These are phyloP conservation scores for Orbilia blumenaviensis DNA, from an alignment of 2,329 filamentous ascomycete genomes.

Conservation along the genomic window DNA sequence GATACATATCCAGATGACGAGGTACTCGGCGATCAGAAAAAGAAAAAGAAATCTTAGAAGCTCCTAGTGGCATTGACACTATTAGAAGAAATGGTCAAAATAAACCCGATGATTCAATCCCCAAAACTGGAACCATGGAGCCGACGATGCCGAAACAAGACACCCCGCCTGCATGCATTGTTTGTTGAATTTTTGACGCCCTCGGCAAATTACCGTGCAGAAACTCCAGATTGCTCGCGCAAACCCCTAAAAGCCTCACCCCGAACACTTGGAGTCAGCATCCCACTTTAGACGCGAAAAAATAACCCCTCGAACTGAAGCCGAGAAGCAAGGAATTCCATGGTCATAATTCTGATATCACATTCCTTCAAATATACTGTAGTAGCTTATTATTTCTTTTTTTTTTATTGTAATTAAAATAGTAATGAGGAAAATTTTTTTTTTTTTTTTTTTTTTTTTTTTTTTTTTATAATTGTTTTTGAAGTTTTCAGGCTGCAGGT, in stretches of 20 bases:
- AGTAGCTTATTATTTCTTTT: background rate
- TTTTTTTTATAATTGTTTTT: background rate
- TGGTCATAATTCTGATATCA: slow-evolving; percentile 14
- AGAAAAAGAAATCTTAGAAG: no score
- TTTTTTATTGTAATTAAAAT: no score
- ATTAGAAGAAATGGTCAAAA: no score
- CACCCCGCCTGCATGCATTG: background rate
- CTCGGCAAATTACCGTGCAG: background rate
- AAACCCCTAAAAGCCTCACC: background rate
- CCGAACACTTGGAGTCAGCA: background rate
- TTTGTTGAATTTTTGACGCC: background rate
- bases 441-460: background rate
- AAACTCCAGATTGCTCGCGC: background rate
- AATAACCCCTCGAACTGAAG: background rate
- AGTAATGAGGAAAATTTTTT: no score
- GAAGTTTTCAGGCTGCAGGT: background rate
- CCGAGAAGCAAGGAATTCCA: slow-evolving; percentile 6
- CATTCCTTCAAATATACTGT: background rate
- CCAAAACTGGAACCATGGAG: background rate
- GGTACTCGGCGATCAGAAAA: no score
- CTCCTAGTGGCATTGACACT: no score
- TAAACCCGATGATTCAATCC: no score
- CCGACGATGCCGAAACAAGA: background rate
- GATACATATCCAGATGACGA: no score
- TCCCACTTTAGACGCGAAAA: background rate